These are phyloP conservation scores for Funneliformis caledonium DNA, from an alignment of 371 early-diverging fungal species.

Conservation along the genomic window DNA sequence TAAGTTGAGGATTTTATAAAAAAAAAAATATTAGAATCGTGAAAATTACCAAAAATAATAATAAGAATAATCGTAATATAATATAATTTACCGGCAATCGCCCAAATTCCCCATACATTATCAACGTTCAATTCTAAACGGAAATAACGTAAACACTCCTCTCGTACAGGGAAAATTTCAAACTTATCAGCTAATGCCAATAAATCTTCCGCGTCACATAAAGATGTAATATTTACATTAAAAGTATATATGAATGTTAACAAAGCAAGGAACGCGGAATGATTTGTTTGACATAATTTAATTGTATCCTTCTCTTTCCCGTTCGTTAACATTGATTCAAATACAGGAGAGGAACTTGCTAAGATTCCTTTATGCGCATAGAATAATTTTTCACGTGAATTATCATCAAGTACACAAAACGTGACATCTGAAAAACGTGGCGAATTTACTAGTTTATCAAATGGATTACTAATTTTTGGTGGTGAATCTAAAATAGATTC, in stretches of 20 bases:
- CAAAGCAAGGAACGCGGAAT: constrained; percentile 52
- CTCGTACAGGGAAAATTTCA: constrained; percentile 51
- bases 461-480: constrained; percentile 47
- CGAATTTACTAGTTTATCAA: constrained; percentile 55
- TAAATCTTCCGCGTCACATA: constrained; percentile 55
- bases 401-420: constrained; percentile 53
- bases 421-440: constrained; percentile 60
- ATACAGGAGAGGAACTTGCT: constrained; percentile 59
- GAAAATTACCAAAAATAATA: too few species aligned
- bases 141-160: constrained; percentile 56
- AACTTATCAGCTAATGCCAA: constrained; percentile 62
- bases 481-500: constrained; percentile 53
- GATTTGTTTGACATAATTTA: constrained; percentile 53
- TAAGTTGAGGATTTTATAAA: neutral
- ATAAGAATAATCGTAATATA: neutral
- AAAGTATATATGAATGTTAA: constrained; percentile 60
- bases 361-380: constrained; percentile 60
- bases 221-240: constrained; percentile 48
- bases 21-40: neutral
- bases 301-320: constrained; percentile 64
- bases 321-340: constrained; percentile 61
- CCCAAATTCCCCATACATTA: constrained; percentile 65
- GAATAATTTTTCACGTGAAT: constrained; percentile 48
- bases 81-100: constrained; percentile 49
- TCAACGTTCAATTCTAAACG: constrained; percentile 48